Base-by-base conservation (phyloP, 2,329 filamentous ascomycete species). In the Arthroderma sp. region DNA sequence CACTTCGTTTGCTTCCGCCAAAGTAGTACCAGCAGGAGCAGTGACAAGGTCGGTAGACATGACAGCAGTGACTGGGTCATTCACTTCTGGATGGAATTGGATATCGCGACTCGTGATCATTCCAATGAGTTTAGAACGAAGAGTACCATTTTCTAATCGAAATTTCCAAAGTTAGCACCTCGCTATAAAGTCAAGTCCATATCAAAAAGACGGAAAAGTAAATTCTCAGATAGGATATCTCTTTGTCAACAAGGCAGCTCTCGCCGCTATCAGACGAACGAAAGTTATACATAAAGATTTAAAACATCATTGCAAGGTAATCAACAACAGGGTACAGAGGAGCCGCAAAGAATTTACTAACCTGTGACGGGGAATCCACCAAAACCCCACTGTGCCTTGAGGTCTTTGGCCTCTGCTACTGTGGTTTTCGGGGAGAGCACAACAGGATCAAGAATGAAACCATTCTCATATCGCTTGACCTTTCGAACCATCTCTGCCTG, bases 401-500 rank as follows among this genome's bases (percentile, higher is more conserved):
- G 73, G 30, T 82, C 81, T 67, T 83, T 89, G 47, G 86, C 89
- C 68, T 96, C 88, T 43, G 78, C 85, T 47, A 98, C 85, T 34
- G 89, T 95, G 52, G 86, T 93, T 53, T 75, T 77, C 49, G 85
- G 84, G 58, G 78, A 83, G 57, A 98, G 85, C 60, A 96, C 88
- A 47, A 98, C 80, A 37, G 91, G 91, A 61, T 98, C 93, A 39
- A 86, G 74, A 62, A 98, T 98, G 74, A 98, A 98, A 56, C 91
- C 91, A 71, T 98, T 98, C 73, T 98, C 91, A 68, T 87, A 98
- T 60, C 91, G 79, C 82, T 98, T 98, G 57, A 98, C 91, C 74
- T 95, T 96, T 67, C 86, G 80, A 55, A 98, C 85, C 91, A 98
- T 98, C 72, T 94, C 88, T 53, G 91, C 91, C 73, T 98, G 91